phyloP scores from a whole-genome alignment of 2,329 filamentous ascomycete genomes.

The Sporothrix variecibatus region DNA sequence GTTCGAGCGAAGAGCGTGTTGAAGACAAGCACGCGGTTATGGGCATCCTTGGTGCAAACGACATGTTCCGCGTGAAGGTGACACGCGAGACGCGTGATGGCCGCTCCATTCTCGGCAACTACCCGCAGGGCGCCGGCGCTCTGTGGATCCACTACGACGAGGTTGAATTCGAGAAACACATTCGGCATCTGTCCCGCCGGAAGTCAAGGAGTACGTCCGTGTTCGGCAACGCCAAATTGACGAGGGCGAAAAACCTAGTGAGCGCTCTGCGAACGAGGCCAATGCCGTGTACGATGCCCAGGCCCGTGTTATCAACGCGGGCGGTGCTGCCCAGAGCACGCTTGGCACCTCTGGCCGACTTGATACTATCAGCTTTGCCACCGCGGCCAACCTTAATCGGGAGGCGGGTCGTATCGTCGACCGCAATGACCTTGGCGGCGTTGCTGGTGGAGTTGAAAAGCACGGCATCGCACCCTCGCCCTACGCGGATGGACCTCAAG shows the following conservation, averaged over 20 bases:
- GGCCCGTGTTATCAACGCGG: slow-evolving; percentile 34
- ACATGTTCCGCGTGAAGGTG: slow-evolving; percentile 66
- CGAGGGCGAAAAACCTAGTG: slow-evolving; percentile 50
- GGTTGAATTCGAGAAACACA: slow-evolving; percentile 58
- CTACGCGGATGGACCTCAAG: neutral
- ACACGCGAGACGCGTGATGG: slow-evolving; percentile 62
- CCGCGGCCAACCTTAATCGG: slow-evolving; percentile 27
- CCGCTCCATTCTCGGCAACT: slow-evolving; percentile 59
- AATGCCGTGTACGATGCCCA: slow-evolving; percentile 55
- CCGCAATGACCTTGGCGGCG: neutral
- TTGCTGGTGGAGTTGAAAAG: neutral
- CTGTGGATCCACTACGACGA: slow-evolving; percentile 66
- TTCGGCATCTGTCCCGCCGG: slow-evolving; percentile 53
- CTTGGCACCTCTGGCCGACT: slow-evolving; percentile 30
- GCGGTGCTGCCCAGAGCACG: slow-evolving; percentile 31
- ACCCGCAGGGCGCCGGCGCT: slow-evolving; percentile 60
- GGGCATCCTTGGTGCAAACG: slow-evolving; percentile 62
- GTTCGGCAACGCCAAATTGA: slow-evolving; percentile 62
- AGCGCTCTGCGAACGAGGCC: slow-evolving; percentile 53
- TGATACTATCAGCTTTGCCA: slow-evolving; percentile 31
- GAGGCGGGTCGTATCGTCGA: slow-evolving; percentile 16
- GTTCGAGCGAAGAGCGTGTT: slow-evolving; percentile 50
- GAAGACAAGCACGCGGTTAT: slow-evolving; percentile 63
- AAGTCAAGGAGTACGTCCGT: slow-evolving; percentile 66
- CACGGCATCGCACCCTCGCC: neutral